A percentile compares a stretch with the other conserved stretches of the same genome.
Evolutionary conservation across 192 early-diverging fungal genomes (phyloP).

Genomic region (Coemansia sp.): DNA sequence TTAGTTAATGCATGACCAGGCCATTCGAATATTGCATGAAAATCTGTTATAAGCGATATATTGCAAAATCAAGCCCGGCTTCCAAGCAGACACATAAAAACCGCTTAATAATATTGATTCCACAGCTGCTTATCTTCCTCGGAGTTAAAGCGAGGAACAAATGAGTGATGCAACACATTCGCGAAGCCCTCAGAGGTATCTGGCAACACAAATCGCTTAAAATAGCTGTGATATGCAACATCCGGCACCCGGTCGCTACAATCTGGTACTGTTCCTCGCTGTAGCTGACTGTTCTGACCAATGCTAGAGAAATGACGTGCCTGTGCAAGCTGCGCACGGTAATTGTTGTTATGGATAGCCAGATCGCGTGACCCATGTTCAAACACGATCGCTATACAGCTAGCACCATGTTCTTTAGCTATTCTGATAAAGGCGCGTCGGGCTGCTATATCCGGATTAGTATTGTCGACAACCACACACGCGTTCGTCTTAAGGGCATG

Average conservation of each 20-base stretch:
- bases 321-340: conserved; percentile 56
- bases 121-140: conserved; percentile 30
- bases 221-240: conserved; percentile 45
- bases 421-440: conserved; percentile 65
- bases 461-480: conserved; percentile 77
- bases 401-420: conserved; percentile 51
- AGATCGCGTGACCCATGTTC: conserved; percentile 66
- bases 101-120: conserved; percentile 32
- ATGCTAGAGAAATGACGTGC: conserved; percentile 23
- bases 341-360: conserved; percentile 77
- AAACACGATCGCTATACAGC: conserved; percentile 47
- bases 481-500: conserved; percentile 55
- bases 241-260: conserved; percentile 26
- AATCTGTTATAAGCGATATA: background rate
- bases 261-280: conserved; percentile 6
- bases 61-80: background rate
- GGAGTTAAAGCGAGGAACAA: conserved; percentile 30
- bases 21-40: too few relatives aligned
- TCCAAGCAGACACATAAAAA: background rate
- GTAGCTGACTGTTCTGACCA: background rate
- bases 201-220: conserved; percentile 35
- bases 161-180: conserved; percentile 19
- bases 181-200: conserved; percentile 25
- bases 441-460: conserved; percentile 66
- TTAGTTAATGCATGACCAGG: too few relatives aligned